Percentiles rank a stretch among this genome's conserved stretches.
These are phyloP conservation scores for Capsella rubella DNA, from an alignment of 441 rosid genomes.

Conservation along the genomic window DNA sequence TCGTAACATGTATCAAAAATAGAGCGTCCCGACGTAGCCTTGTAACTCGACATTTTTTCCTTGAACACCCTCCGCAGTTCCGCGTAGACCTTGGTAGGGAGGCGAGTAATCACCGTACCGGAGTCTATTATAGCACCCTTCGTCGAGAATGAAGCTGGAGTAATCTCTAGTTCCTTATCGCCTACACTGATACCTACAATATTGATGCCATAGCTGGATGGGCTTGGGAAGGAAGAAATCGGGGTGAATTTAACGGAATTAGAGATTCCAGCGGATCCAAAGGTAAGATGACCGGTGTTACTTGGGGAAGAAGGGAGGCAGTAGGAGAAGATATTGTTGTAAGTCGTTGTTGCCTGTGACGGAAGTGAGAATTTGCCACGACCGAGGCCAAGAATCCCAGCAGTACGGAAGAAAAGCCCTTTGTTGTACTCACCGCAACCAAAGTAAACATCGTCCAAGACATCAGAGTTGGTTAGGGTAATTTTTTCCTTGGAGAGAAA, in stretches of 20 bases:
- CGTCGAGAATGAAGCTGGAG: constrained; percentile 46
- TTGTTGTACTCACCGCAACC: constrained; percentile 71
- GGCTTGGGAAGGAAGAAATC: constrained; percentile 31
- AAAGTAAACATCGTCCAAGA: constrained; percentile 51
- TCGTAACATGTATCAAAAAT: constrained; percentile 77
- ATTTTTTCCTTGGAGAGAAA: constrained; percentile 63
- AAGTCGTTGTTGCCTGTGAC: constrained; percentile 61
- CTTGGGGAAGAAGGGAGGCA: constrained; percentile 66
- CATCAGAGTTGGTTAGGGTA: constrained; percentile 50
- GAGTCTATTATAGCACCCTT: constrained; percentile 58
- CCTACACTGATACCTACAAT: constrained; percentile 49
- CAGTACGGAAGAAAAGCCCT: constrained; percentile 59
- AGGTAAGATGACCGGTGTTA: constrained; percentile 67
- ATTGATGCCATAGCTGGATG: constrained; percentile 53
- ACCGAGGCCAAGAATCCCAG: constrained; percentile 77
- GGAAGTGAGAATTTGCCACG: constrained; percentile 59
- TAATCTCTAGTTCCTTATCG: constrained; percentile 46
- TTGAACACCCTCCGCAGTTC: constrained; percentile 50
- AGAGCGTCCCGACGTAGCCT: constrained; percentile 42
- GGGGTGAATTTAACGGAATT: constrained; percentile 58
- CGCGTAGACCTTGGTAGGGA: constrained; percentile 52
- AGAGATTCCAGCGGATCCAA: constrained; percentile 53
- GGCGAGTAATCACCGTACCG: constrained; percentile 63
- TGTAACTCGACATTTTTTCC: constrained; percentile 57
- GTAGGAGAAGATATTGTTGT: constrained; percentile 70